These are phyloP conservation scores for Lepiota subincarnata DNA, from an alignment of 768 basidiomycete species.

Conservation along the genomic window DNA sequence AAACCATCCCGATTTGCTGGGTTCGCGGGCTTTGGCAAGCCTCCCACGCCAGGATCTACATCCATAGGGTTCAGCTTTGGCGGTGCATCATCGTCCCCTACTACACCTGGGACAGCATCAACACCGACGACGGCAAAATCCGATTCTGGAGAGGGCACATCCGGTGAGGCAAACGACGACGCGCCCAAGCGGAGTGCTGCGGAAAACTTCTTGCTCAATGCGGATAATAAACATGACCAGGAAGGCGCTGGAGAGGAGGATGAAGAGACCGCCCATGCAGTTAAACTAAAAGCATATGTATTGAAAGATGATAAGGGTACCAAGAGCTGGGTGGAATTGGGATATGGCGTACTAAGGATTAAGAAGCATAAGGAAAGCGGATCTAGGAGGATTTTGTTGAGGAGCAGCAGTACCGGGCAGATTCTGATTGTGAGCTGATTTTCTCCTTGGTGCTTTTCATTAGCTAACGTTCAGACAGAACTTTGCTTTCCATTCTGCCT, in stretches of 20 bases:
- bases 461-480: slow-evolving; percentile 45
- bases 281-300: slow-evolving; percentile 60
- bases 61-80: background rate
- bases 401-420: slow-evolving; percentile 73
- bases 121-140: slow-evolving; percentile 11
- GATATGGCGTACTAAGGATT: slow-evolving; percentile 64
- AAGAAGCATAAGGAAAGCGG: slow-evolving; percentile 69
- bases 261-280: slow-evolving; percentile 60
- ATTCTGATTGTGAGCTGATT: slow-evolving; percentile 60
- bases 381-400: slow-evolving; percentile 57
- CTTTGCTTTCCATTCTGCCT: slow-evolving; percentile 59
- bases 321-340: slow-evolving; percentile 61
- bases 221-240: slow-evolving; percentile 46
- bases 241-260: slow-evolving; percentile 83
- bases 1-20: slow-evolving; percentile 22
- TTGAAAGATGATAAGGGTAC: slow-evolving; percentile 40
- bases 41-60: slow-evolving; percentile 8
- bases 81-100: slow-evolving; percentile 21
- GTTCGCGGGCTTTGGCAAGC: slow-evolving; percentile 30
- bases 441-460: background rate
- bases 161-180: slow-evolving; percentile 11
- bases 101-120: slow-evolving; percentile 18
- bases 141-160: slow-evolving; percentile 6
- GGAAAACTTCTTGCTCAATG: slow-evolving; percentile 8
- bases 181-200: background rate